These are phyloP conservation scores for Malus orientalis DNA, from an alignment of 306 rosid species.

Conservation along the genomic window DNA sequence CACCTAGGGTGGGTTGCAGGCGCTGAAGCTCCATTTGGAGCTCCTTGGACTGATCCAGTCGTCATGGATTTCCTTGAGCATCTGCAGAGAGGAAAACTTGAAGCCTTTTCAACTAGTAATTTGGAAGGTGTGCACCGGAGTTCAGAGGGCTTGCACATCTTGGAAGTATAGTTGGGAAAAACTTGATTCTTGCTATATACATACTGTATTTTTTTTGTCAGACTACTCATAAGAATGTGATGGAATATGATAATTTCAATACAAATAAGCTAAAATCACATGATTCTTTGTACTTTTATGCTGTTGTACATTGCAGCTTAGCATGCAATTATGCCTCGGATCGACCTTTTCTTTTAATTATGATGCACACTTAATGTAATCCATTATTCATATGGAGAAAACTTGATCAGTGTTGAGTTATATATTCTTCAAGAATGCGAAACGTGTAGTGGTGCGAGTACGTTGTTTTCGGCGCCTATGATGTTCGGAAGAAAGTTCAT, in stretches of 20 bases:
- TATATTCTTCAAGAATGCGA: background rate
- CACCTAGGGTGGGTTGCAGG: conserved; percentile 99
- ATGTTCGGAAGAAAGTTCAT: background rate
- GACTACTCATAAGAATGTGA: background rate
- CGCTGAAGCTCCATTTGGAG: conserved; percentile 63
- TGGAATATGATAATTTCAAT: background rate
- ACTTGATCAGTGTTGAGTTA: background rate
- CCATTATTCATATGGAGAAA: background rate
- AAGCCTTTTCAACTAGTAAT: conserved; percentile 4
- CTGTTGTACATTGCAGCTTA: background rate
- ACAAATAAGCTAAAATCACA: background rate
- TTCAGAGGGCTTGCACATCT: conserved; percentile 22
- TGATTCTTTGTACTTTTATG: background rate
- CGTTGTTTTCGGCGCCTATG: background rate
- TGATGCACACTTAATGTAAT: background rate
- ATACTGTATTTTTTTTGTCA: background rate
- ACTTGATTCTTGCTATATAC: background rate
- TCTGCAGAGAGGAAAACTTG: conserved; percentile 40
- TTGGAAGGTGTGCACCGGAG: background rate
- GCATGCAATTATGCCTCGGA: background rate
- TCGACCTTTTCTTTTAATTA: background rate
- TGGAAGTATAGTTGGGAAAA: conserved; percentile 29
- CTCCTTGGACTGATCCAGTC: conserved; percentile 83
- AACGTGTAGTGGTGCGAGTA: no score
- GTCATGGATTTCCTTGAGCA: conserved; percentile 76